Percentiles rank a stretch among this genome's conserved stretches.
These are phyloP conservation scores for Tulasnella sp. DNA, from an alignment of 768 basidiomycete species.

Conservation along the genomic window DNA sequence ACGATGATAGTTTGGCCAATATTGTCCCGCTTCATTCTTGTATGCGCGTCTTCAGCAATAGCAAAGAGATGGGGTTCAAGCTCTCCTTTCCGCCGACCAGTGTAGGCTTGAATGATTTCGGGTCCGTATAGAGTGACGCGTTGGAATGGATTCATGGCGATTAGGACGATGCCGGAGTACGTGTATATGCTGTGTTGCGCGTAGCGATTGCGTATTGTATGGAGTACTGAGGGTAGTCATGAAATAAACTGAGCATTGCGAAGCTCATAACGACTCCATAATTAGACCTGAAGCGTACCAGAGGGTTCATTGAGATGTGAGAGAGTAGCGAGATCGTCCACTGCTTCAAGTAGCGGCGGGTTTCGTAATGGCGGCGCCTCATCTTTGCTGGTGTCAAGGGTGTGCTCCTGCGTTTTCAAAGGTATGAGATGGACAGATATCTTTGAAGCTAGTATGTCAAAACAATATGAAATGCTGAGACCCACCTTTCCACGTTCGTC, in stretches of 20 bases:
- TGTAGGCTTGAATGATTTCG: conserved; percentile 95
- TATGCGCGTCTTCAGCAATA: conserved; percentile 98
- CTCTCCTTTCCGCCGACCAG: conserved; percentile 82
- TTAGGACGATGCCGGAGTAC: conserved; percentile 96
- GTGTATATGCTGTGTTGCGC: conserved; percentile 97
- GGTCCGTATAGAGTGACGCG: conserved; percentile 94
- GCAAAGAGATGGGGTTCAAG: conserved; percentile 97
- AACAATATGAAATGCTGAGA: conserved; percentile 14
- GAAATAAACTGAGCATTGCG: neutral
- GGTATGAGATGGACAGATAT: neutral
- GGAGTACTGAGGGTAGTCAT: conserved; percentile 52
- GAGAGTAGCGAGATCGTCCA: conserved; percentile 95
- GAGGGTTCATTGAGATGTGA: conserved; percentile 97
- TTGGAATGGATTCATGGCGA: conserved; percentile 98
- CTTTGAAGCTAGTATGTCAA: neutral
- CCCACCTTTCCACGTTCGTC: conserved; percentile 88
- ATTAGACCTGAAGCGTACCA: conserved; percentile 39
- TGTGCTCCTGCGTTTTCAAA: conserved; percentile 46
- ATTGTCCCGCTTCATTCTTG: conserved; percentile 87
- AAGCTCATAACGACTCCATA: neutral
- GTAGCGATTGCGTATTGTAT: conserved; percentile 95
- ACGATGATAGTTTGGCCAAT: conserved; percentile 98
- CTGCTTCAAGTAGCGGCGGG: conserved; percentile 90
- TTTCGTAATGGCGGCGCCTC: conserved; percentile 88
- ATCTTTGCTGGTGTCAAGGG: conserved; percentile 67